Conservation (phyloP, 1,284 basidiomycete species). For the Vanrija pseudolonga region DNA sequence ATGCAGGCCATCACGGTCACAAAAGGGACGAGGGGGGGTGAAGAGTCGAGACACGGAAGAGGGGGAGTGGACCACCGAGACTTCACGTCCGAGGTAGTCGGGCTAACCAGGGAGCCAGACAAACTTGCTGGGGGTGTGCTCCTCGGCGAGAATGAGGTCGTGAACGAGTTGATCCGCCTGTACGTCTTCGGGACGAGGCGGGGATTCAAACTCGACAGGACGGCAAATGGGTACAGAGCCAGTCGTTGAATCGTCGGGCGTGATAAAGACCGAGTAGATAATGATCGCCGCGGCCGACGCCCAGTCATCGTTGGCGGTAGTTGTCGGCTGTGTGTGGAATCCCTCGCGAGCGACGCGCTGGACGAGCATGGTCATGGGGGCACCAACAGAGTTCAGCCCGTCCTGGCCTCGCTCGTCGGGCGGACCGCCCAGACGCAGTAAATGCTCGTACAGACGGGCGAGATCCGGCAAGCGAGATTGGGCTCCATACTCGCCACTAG, state of each 20-base stretch:
- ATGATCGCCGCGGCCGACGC: constrained; percentile 7
- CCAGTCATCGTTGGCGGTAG: constrained; percentile 9
- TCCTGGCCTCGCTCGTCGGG: neutral
- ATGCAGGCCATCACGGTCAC: no score
- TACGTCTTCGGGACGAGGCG: neutral
- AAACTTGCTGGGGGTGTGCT: constrained; percentile 10
- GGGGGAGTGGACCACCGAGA: no score
- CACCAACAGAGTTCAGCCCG: neutral
- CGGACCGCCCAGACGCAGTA: neutral
- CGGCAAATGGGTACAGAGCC: constrained; percentile 5
- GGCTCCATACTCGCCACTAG: neutral
- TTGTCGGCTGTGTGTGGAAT: neutral
- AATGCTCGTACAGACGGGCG: constrained; percentile 9
- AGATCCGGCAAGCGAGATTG: constrained; percentile 2
- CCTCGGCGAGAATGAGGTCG: constrained; percentile 12
- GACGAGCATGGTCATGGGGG: constrained; percentile 8
- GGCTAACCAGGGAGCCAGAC: constrained; percentile 3
- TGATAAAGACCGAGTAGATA: constrained; percentile 15
- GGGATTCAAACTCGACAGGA: constrained; percentile 12
- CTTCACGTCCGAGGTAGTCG: no score
- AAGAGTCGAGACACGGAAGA: no score
- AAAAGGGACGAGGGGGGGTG: no score
- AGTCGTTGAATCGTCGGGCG: constrained; percentile 1
- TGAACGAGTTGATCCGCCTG: constrained; percentile 9
- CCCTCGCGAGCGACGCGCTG: constrained; percentile 16